A percentile compares a stretch with the other conserved stretches of the same genome.
These are phyloP conservation scores for Geotrichum cucujoidarum DNA, from an alignment of 1,139 yeast genomes.

Conservation along the genomic window DNA sequence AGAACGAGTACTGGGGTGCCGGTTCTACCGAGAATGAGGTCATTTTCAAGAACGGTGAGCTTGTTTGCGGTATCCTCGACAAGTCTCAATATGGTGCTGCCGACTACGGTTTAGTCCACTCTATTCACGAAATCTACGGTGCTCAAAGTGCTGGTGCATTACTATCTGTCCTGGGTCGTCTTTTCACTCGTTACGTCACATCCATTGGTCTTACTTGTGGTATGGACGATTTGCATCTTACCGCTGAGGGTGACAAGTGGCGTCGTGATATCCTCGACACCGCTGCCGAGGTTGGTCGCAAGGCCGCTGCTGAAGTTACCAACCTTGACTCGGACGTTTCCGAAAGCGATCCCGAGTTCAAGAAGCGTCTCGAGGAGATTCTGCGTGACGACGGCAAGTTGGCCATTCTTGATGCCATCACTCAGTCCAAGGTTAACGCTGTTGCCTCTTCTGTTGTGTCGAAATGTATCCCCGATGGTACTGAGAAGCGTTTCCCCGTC, in stretches of 20 bases:
- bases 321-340: slow-evolving; percentile 59
- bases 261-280: slow-evolving; percentile 74
- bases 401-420: slow-evolving; percentile 92
- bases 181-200: slow-evolving; percentile 91
- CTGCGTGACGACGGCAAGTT: slow-evolving; percentile 88
- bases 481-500: slow-evolving; percentile 90
- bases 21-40: slow-evolving; percentile 83
- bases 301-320: slow-evolving; percentile 92
- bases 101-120: slow-evolving; percentile 93
- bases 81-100: slow-evolving; percentile 98
- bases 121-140: slow-evolving; percentile 93
- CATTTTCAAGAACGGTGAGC: slow-evolving; percentile 77
- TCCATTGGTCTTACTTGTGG: slow-evolving; percentile 97
- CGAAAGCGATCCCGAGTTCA: slow-evolving; percentile 67
- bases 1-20: slow-evolving; percentile 91
- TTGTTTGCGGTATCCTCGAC: slow-evolving; percentile 88
- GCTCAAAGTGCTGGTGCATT: slow-evolving; percentile 85
- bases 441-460: slow-evolving; percentile 91
- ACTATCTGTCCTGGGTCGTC: slow-evolving; percentile 83
- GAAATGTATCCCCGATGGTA: slow-evolving; percentile 93
- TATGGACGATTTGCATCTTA: slow-evolving; percentile 96
- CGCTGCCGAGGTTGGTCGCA: slow-evolving; percentile 77
- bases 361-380: slow-evolving; percentile 87
- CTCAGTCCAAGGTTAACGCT: slow-evolving; percentile 87
- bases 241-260: slow-evolving; percentile 86